Conservation (phyloP, 2,329 filamentous ascomycete species). For the Aureobasidium subglaciale region DNA sequence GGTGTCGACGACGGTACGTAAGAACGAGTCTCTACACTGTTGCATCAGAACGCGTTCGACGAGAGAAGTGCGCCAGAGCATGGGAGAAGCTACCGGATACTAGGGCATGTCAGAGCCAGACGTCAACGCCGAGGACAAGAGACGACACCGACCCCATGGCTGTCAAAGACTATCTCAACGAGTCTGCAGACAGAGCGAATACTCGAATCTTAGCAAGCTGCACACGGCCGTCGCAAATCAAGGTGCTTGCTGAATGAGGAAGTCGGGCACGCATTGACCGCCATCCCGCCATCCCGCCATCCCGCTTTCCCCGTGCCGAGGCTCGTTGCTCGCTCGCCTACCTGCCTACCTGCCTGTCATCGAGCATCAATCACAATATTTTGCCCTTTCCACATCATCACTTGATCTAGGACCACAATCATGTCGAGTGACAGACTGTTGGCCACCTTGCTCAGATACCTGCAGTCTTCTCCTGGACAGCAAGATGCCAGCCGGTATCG, state of each 20-base stretch:
- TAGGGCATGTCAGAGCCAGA: neutral
- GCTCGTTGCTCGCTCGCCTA: no score
- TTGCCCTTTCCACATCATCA: no score
- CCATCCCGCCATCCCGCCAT: no score
- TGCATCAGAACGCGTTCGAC: neutral
- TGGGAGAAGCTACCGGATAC: conserved; percentile 1
- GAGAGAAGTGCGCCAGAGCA: neutral
- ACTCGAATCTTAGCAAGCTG: no score
- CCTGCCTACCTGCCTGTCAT: neutral
- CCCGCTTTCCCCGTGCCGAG: neutral
- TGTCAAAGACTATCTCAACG: neutral
- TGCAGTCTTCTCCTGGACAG: conserved; percentile 51
- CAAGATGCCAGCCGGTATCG: conserved; percentile 53
- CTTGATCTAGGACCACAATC: conserved; percentile 11
- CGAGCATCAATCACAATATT: neutral
- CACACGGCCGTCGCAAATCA: no score
- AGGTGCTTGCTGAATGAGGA: no score
- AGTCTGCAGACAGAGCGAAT: neutral
- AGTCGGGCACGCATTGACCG: neutral
- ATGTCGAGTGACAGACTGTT: conserved; percentile 65
- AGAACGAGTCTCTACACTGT: conserved; percentile 26
- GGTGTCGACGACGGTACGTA: conserved; percentile 38
- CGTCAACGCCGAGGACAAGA: neutral
- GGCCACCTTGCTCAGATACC: conserved; percentile 57
- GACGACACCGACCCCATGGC: neutral